phyloP scores from a whole-genome alignment of 345 rosid species.

The Rhizophora mangle region DNA sequence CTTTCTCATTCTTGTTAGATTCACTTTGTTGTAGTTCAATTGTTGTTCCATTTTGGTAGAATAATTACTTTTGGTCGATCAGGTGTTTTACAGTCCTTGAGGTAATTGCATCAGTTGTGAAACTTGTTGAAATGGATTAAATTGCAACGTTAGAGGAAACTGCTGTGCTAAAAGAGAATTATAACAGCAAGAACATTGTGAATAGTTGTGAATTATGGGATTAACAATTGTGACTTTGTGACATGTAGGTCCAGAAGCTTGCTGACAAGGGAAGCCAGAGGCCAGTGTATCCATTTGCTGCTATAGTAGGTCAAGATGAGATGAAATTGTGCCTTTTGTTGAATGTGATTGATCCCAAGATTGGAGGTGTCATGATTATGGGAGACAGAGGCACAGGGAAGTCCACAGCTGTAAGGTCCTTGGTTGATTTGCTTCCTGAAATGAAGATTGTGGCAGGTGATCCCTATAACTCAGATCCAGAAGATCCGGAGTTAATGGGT shows the following conservation, averaged over 20 bases:
- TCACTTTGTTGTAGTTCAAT: background rate
- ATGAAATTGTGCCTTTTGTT: slow-evolving; percentile 89
- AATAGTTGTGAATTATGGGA: slow-evolving; percentile 10
- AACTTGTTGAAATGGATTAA: background rate
- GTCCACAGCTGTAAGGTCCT: slow-evolving; percentile 85
- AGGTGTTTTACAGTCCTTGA: background rate
- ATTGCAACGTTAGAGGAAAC: background rate
- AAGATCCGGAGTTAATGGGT: slow-evolving; percentile 92
- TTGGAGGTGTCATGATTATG: slow-evolving; percentile 97
- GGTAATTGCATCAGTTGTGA: background rate
- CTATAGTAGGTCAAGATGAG: slow-evolving; percentile 97
- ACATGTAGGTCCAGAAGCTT: slow-evolving; percentile 51
- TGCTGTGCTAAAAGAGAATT: background rate
- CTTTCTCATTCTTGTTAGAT: background rate
- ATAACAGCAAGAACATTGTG: background rate
- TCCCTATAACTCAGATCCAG: slow-evolving; percentile 89
- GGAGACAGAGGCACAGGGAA: slow-evolving; percentile 95
- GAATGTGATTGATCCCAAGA: slow-evolving; percentile 93
- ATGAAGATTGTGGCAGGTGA: slow-evolving; percentile 79
- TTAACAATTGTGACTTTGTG: slow-evolving; percentile 8
- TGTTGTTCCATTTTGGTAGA: background rate
- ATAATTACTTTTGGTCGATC: background rate
- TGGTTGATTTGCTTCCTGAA: slow-evolving; percentile 88
- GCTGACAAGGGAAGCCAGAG: slow-evolving; percentile 68
- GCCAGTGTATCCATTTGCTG: slow-evolving; percentile 88